Evolutionary conservation across 345 rosid genomes (phyloP).

Genomic region (Salix arbutifolia): DNA sequence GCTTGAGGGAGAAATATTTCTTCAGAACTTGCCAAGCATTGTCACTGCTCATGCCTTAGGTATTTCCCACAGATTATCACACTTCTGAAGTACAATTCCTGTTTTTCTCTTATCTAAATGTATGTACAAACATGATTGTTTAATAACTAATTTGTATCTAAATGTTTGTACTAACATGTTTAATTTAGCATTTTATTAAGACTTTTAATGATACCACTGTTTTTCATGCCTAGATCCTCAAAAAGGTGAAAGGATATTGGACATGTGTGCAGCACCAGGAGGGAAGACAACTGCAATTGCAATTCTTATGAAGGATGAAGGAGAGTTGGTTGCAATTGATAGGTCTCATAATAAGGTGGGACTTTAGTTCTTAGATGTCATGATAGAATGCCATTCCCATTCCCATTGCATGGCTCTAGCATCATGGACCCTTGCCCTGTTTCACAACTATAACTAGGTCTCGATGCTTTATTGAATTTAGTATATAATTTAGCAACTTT

Average conservation of each 20-base stretch:
- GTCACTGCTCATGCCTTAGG: slow-evolving; percentile 88
- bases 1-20: slow-evolving; percentile 94
- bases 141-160: no score
- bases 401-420: background rate
- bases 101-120: background rate
- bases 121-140: no score
- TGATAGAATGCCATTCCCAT: background rate
- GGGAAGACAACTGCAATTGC: slow-evolving; percentile 98
- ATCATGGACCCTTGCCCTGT: background rate
- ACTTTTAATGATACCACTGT: background rate
- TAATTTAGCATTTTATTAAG: background rate
- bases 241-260: slow-evolving; percentile 82
- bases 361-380: background rate
- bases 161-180: background rate
- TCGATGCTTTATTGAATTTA: background rate
- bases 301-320: slow-evolving; percentile 79
- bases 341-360: slow-evolving; percentile 95
- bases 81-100: background rate
- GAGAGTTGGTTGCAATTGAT: slow-evolving; percentile 87
- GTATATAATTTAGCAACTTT: background rate
- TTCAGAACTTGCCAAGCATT: slow-evolving; percentile 93
- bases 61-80: slow-evolving; percentile 18
- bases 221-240: slow-evolving; percentile 66
- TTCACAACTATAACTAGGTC: background rate
- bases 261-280: slow-evolving; percentile 99